Percentiles rank a stretch among this genome's conserved stretches.
phyloP scores from a whole-genome alignment of 169 alveolate genomes.

The Besnoitia besnoiti region DNA sequence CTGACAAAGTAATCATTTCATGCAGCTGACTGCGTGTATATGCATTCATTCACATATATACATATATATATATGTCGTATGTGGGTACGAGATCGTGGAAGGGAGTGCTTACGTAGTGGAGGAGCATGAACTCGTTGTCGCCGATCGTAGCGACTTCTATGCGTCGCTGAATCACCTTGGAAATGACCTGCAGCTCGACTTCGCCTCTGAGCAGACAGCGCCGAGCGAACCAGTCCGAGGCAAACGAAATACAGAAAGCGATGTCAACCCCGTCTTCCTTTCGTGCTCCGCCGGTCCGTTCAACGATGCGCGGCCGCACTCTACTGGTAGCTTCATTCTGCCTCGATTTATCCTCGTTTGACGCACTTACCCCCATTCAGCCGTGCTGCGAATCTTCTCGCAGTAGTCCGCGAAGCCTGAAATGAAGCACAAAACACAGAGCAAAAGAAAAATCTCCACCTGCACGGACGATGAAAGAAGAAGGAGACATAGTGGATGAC shows the following conservation, averaged over 20 bases:
- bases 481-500: too few species aligned
- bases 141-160: neutral
- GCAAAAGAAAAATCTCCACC: neutral
- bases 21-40: neutral
- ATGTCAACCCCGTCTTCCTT: too few species aligned
- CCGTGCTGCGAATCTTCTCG: conserved; percentile 10
- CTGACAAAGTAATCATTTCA: neutral
- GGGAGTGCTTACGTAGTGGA: neutral
- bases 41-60: neutral
- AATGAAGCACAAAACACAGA: neutral
- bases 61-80: neutral
- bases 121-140: neutral
- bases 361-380: neutral
- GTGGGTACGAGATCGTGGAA: neutral
- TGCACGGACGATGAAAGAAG: neutral
- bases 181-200: conserved; percentile 9
- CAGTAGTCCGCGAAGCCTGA: conserved; percentile 30
- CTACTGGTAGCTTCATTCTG: neutral
- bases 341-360: neutral
- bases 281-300: too few species aligned
- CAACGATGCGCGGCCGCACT: too few species aligned
- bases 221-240: too few species aligned
- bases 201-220: neutral
- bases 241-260: neutral
- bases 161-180: neutral